Evolutionary conservation across 805 yeast genomes (phyloP), one percentile per base, ranked within the genome.

Genomic region (Clavispora vitiphila): DNA sequence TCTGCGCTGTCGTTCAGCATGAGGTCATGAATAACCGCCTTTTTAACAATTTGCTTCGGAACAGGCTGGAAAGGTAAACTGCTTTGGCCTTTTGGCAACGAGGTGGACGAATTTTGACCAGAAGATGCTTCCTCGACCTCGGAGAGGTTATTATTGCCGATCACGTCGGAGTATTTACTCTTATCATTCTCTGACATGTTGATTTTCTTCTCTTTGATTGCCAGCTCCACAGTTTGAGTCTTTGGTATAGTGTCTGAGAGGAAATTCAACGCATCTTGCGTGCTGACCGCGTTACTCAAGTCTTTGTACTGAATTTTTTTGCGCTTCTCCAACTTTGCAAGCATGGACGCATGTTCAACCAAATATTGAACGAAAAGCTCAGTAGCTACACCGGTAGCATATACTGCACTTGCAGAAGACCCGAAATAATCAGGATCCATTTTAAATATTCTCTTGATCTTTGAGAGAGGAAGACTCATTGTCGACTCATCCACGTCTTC

Each of bases 361-460:
- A 85, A 70, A 54, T 79, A 77, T 59, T 80, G 81, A 18, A 85
- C 71, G 55, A 86, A 86, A 18, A 83, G 62, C 53, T 86, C 93
- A 0, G 91, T 79, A 8, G 93, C 89, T n/a, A 83, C 72, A 2
- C 86, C 87, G 6, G 86, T 69, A 12, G 87, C 75, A 56, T 78
- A 81, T n/a, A 82, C 86, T 0, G 91, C 87, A 22, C 80, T 69
- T 42, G 77, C 82, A 2, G 88, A 78, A 2, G 86, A 79, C 2
- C 81, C 76, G 6, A 72, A 62, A 50, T 82, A 83, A 29, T 81
- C 89, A 12, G 88, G 86, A 57, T 86, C 95, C 57, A 82, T 73
- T 53, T 83, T 84, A 57, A 86, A 74, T 40, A 86, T 81, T 50
- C 81, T 74, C 54, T 83, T 83, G 49, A 86, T 78, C 48, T 85